Evolutionary conservation across 1,284 basidiomycete species (phyloP).

Genomic region (Coriolopsis trogii): DNA sequence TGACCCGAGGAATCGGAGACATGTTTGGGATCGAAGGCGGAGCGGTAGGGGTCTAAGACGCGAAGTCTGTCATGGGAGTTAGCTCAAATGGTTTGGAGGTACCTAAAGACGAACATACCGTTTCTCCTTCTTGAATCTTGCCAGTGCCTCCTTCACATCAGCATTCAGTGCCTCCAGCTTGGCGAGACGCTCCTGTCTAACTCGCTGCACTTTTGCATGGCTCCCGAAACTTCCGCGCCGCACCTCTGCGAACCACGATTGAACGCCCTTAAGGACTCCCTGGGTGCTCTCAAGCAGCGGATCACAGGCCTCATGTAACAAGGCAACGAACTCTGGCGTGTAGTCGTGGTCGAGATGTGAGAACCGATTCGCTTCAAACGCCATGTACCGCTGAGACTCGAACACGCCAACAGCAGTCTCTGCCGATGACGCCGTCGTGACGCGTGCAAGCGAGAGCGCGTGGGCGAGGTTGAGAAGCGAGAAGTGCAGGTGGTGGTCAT

Average conservation of each 20-base stretch:
- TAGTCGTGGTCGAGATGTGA: slow-evolving; percentile 53
- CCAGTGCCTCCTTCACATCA: slow-evolving; percentile 44
- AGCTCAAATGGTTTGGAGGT: not conserved
- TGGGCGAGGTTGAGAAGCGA: slow-evolving; percentile 33
- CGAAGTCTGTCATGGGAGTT: slow-evolving; percentile 47
- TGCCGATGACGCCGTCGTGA: slow-evolving; percentile 8
- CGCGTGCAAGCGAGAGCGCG: slow-evolving; percentile 22
- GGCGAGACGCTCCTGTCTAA: slow-evolving; percentile 38
- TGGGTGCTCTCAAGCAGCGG: slow-evolving; percentile 56
- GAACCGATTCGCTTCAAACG: slow-evolving; percentile 66
- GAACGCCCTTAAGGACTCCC: slow-evolving; percentile 48
- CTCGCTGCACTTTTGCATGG: slow-evolving; percentile 37
- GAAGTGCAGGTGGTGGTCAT: slow-evolving; percentile 32
- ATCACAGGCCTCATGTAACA: slow-evolving; percentile 61
- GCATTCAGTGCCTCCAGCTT: slow-evolving; percentile 42
- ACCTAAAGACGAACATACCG: slow-evolving; percentile 42
- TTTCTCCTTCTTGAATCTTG: slow-evolving; percentile 51
- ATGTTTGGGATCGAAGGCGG: slow-evolving; percentile 56
- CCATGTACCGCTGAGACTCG: slow-evolving; percentile 78
- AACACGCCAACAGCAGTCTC: slow-evolving; percentile 81
- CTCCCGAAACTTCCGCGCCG: slow-evolving; percentile 44
- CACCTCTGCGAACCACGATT: slow-evolving; percentile 55
- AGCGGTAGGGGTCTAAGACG: slow-evolving; percentile 73
- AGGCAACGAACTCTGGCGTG: slow-evolving; percentile 50
- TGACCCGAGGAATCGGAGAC: slow-evolving; percentile 34